Evolutionary conservation across 257 asterid species (phyloP), one percentile per base, ranked within the genome.

Genomic region (Cinchona pubescens): DNA sequence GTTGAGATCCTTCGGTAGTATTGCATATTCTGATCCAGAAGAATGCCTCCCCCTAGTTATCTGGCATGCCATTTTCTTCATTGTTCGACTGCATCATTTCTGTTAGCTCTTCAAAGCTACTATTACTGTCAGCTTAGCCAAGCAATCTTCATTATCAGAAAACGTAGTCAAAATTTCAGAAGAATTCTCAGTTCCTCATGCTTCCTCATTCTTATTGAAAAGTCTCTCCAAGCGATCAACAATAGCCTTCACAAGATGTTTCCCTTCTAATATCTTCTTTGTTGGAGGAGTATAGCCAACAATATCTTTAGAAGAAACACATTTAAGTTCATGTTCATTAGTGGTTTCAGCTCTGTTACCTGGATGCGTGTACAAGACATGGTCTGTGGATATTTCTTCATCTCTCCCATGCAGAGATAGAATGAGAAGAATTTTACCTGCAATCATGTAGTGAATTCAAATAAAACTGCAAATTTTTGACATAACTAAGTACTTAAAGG

Each of bases 391-490:
- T 55, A 77, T 49, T 46, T 87, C 91, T 73, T 81, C 85, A 58
- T 67, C 81, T 78, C 74, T 87, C 72, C 92, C 97, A 42, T 84
- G 96, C 79, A 89, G 71, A 58, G 96, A 91, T 67, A 93, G 82
- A 53, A 90, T 76, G 25, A 91, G 82, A 80, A 90, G 97, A 82
- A 93, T 84, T 79, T 88, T 90, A 42, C 98, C 98, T 93, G 83
- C 78, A 74, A 51, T 45, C 18, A 40, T 69, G 53, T 60, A 73
- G 67, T 61, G 76, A 53, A 67, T 42, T 68, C 19, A 34, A 21
- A n/a, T 34, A 23, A 27, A 46, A 25, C 23, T 53, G 34, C 32
- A 61, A 27, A 38, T 30, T 59, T 6, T 8, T 15, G 12, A 62
- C 67, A 30, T 61, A 30, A 18, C 16, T 62, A 12, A 46, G 51